These are phyloP conservation scores for Penicillium canariense DNA, from an alignment of 495 filamentous ascomycete species.

Conservation along the genomic window DNA sequence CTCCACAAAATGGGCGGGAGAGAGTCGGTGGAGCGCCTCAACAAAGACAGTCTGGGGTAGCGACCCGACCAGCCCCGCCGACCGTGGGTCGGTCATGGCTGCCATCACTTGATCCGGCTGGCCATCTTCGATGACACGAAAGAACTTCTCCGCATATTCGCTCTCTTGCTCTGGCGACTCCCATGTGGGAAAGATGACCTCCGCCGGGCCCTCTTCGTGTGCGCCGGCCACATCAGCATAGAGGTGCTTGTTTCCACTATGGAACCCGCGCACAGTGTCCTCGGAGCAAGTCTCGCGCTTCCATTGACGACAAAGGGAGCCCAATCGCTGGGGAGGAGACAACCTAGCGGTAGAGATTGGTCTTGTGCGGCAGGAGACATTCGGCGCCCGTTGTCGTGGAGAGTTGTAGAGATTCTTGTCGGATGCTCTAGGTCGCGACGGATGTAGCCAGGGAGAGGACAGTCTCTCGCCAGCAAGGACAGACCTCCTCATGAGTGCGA, in stretches of 20 bases:
- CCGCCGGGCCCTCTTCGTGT: not conserved
- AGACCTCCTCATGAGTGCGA: constrained; percentile 25
- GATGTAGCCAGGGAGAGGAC: constrained; percentile 21
- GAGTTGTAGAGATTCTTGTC: constrained; percentile 3
- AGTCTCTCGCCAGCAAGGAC: constrained; percentile 22
- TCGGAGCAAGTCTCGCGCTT: not conserved
- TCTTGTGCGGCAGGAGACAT: constrained; percentile 4
- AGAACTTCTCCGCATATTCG: constrained; percentile 23
- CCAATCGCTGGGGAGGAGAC: not conserved
- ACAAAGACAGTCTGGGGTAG: constrained; percentile 37
- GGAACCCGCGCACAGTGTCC: not conserved
- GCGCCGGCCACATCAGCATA: not conserved
- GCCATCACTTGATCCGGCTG: constrained; percentile 43
- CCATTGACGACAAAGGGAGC: not conserved
- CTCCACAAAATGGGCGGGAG: constrained; percentile 42
- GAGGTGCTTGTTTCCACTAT: constrained; percentile 2
- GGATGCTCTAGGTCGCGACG: constrained; percentile 14
- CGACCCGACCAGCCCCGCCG: constrained; percentile 29
- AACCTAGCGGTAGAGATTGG: constrained; percentile 1
- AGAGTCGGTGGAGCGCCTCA: constrained; percentile 37
- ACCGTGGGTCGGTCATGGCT: constrained; percentile 33
- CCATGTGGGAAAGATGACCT: constrained; percentile 1
- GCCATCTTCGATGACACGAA: constrained; percentile 27
- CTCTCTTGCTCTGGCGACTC: constrained; percentile 9
- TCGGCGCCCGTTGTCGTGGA: not conserved